Evolutionary conservation across 2,329 filamentous ascomycete genomes (phyloP).

Genomic region (Aspergillus amoenus): DNA sequence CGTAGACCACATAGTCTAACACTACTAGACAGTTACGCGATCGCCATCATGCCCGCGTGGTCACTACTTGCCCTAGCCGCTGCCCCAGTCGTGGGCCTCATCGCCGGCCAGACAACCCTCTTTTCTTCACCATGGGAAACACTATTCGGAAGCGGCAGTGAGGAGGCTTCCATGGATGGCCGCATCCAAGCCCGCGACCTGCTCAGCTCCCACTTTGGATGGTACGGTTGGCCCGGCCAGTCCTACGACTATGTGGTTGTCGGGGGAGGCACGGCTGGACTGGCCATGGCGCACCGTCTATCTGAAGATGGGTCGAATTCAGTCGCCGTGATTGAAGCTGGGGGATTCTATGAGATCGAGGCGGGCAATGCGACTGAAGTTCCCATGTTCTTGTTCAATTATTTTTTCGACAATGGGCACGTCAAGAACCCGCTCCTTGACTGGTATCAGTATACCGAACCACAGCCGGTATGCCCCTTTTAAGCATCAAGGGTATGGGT

Average conservation of each 20-base stretch:
- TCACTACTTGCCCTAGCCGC: not conserved
- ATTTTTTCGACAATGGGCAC: not conserved
- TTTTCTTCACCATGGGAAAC: not conserved
- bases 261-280: slow-evolving; percentile 40
- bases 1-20: too few relatives aligned
- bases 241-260: slow-evolving; percentile 34
- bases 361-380: not conserved
- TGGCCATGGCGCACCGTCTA: slow-evolving; percentile 51
- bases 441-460: not conserved
- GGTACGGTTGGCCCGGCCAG: slow-evolving; percentile 1
- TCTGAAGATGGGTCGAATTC: slow-evolving; percentile 46
- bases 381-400: not conserved
- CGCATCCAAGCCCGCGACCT: not conserved
- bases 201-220: not conserved
- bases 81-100: not conserved
- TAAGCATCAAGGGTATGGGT: slow-evolving; percentile 52
- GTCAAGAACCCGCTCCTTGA: not conserved
- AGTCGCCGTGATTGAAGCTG: slow-evolving; percentile 41
- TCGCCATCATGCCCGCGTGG: not conserved
- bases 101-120: not conserved
- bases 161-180: not conserved
- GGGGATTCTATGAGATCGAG: slow-evolving; percentile 51
- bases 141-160: not conserved
- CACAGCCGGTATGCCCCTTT: slow-evolving; percentile 26
- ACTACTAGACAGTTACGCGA: not conserved